A percentile compares a stretch with the other conserved stretches of the same genome.
These are phyloP conservation scores for Podospora sp. DNA, from an alignment of 495 filamentous ascomycete genomes.

Conservation along the genomic window DNA sequence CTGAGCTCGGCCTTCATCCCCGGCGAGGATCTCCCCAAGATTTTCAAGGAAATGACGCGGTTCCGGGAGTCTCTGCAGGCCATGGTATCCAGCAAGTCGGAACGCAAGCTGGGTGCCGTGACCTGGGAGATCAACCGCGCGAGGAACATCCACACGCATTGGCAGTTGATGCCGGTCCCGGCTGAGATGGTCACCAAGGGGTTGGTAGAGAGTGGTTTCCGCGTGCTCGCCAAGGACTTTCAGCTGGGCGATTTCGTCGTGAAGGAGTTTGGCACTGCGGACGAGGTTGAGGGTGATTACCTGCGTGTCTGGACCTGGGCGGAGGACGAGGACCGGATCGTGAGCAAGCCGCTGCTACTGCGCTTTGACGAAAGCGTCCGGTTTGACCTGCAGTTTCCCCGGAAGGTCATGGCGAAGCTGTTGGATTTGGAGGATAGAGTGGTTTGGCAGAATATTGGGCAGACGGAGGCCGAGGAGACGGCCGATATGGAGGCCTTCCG, in stretches of 20 bases:
- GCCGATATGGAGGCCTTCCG: constrained; percentile 81
- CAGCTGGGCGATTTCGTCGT: constrained; percentile 61
- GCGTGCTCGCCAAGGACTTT: constrained; percentile 77
- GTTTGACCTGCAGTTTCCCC: constrained; percentile 65
- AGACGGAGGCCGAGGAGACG: constrained; percentile 75
- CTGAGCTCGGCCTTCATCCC: constrained; percentile 58
- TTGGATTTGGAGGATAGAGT: constrained; percentile 71
- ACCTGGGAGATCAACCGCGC: constrained; percentile 87
- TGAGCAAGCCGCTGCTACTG: constrained; percentile 53
- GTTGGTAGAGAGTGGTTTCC: constrained; percentile 80
- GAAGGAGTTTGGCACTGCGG: constrained; percentile 42
- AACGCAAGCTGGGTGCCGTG: constrained; percentile 70
- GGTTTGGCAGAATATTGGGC: constrained; percentile 80
- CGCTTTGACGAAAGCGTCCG: constrained; percentile 49
- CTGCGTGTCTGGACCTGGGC: constrained; percentile 85
- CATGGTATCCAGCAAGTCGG: constrained; percentile 62
- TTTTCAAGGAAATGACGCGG: constrained; percentile 75
- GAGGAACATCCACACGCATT: constrained; percentile 82
- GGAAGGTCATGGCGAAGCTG: constrained; percentile 84
- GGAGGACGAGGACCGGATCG: constrained; percentile 39
- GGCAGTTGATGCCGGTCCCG: constrained; percentile 89
- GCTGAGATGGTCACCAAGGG: constrained; percentile 63
- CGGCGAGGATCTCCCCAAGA: constrained; percentile 54
- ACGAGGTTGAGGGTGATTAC: constrained; percentile 65
- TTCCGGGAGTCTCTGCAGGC: constrained; percentile 72